Base-by-base conservation (phyloP, 176 grass and related monocot species). In the Pharus latifolius region DNA sequence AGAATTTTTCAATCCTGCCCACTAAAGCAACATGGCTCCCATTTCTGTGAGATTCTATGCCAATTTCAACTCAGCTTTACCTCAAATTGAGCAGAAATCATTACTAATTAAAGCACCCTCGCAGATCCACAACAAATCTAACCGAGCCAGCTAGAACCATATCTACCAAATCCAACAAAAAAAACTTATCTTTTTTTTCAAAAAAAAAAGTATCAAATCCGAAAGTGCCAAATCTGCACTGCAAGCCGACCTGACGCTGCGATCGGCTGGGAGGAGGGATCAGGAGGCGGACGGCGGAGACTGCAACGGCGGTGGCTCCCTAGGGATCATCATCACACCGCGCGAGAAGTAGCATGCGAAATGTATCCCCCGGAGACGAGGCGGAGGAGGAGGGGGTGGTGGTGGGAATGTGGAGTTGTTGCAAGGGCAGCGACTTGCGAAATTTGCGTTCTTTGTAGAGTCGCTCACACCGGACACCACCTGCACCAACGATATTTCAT, bases 291-390 rank as follows among this genome's bases (percentile, higher is more conserved):
- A 40, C 33, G 53, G 27, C 8, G 35, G 35, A 60, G 28, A 34
- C 34, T 53, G 46, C 55, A 23, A 60, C 29, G 33, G 23, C 69
- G 50, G 41, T 12, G 15, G 63, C 25, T 56, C 63, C 24, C 40
- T 70, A 7, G 56, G 70, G 72, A 80, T 22, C 77, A 76, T 80
- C 77, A 75, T 32, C 17, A 20, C 26, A 1, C 37, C 38, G 27
- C 24, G 23, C 19, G 76, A 29, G 11, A 7, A n/a, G n/a, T n/a
- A n/a, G 47, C 35, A 30, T 2, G 59, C 35, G 9, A 38, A 38
- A 9, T n/a, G n/a, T n/a, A 38, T 41, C 49, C 65, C 29, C 11
- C 76, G 29, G 13, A 20, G 3, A n/a, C 37, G 22, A 44, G 15
- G 6, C 3, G 40, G 4, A 3, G 49, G 14, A 55, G 67, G 17